phyloP scores from a whole-genome alignment of 495 filamentous ascomycete species.

The Penicillium malachiteum region DNA sequence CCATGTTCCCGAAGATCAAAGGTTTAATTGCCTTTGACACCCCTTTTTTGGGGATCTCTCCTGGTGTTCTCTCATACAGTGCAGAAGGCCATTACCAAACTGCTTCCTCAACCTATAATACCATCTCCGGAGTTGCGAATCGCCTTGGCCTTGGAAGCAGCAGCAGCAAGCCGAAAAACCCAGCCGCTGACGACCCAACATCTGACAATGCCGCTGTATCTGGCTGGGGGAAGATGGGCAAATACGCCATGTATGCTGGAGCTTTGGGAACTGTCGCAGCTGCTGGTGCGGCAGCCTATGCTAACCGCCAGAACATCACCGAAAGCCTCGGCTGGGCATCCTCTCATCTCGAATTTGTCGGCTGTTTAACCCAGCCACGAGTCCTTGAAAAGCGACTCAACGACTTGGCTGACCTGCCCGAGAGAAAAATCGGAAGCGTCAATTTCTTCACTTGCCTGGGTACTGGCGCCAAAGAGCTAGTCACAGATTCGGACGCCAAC shows the following conservation, averaged over 20 bases:
- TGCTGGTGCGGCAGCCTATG: conserved; percentile 84
- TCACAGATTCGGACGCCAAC: conserved; percentile 28
- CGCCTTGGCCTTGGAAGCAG: conserved; percentile 56
- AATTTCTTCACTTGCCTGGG: conserved; percentile 86
- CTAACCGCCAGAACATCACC: conserved; percentile 73
- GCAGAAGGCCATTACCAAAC: conserved; percentile 83
- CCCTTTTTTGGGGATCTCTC: conserved; percentile 86
- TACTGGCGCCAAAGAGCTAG: conserved; percentile 48
- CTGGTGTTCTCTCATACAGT: conserved; percentile 83
- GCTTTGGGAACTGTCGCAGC: conserved; percentile 79
- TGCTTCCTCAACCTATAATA: conserved; percentile 65
- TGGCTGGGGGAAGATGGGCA: conserved; percentile 73
- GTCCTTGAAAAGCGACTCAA: conserved; percentile 47
- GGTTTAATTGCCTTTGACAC: conserved; percentile 95
- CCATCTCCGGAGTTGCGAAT: conserved; percentile 62
- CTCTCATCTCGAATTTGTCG: conserved; percentile 94
- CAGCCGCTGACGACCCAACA: conserved; percentile 25
- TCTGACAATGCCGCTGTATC: conserved; percentile 54
- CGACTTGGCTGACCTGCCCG: conserved; percentile 54
- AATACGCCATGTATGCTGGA: conserved; percentile 78
- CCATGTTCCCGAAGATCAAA: conserved; percentile 70
- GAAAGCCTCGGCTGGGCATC: conserved; percentile 76
- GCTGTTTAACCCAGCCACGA: conserved; percentile 62
- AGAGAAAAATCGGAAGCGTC: conserved; percentile 35
- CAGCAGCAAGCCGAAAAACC: conserved; percentile 7